Base-by-base conservation (phyloP, 1,284 basidiomycete genomes). In the Puccinia triticina region DNA sequence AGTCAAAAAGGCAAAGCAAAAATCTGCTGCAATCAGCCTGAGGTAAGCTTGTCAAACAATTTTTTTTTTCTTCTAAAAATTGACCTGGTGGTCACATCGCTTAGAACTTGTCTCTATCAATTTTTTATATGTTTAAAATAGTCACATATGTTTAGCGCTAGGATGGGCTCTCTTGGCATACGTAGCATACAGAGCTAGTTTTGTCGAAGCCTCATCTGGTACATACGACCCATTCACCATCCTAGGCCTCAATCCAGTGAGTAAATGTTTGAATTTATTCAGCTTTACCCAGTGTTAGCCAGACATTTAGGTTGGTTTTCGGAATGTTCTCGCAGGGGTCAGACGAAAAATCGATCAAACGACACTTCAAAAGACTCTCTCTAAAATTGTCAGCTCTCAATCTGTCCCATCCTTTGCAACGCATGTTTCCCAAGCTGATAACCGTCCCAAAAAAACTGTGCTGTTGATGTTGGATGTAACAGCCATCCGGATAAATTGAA, bases 401-500 rank as follows among this genome's bases (percentile, higher is more conserved):
- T n/a, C n/a, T n/a, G n/a, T n/a, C n/a, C n/a, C n/a, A n/a, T n/a
- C n/a, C n/a, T n/a, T n/a, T n/a, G n/a, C n/a, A n/a, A n/a, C n/a
- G n/a, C n/a, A n/a, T n/a, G n/a, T n/a, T n/a, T n/a, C n/a, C n/a
- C n/a, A n/a, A n/a, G n/a, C n/a, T n/a, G n/a, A n/a, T n/a, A n/a
- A n/a, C n/a, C n/a, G n/a, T n/a, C n/a, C n/a, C n/a, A n/a, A n/a
- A n/a, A n/a, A n/a, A n/a, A n/a, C n/a, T n/a, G n/a, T n/a, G n/a
- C n/a, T n/a, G n/a, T n/a, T n/a, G n/a, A n/a, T n/a, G n/a, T n/a
- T n/a, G n/a, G n/a, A 1, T 84, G 26, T 11, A 50, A 71, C 69
- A 96, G 95, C 87, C 97, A 99, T 87, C 97, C 97, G 0, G 97
- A 99, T 90, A 99, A 99, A 89, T 92, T 97, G 83, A 93, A 92